Evolutionary conservation across 176 grass and related monocot species (phyloP), one percentile per base, ranked within the genome.

Genomic region (Ampelocalamus luodianensis): DNA sequence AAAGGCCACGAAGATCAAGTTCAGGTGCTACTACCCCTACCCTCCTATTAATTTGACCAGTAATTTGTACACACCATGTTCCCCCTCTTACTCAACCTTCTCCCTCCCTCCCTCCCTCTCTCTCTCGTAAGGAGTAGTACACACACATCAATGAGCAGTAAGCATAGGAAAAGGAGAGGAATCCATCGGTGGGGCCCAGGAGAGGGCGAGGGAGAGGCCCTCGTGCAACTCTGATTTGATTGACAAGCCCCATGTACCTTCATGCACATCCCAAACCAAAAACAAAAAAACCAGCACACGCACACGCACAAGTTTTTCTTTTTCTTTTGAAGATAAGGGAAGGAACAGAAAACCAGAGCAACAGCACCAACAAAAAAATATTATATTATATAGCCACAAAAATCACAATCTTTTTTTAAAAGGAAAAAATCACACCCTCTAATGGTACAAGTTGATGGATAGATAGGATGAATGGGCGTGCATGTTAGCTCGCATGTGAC

Each of bases 181-280:
- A 82, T 74, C 82, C 42, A 39, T 5, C 23, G 1, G 65, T 24
- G 50, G 76, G 71, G 10, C 4, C 71, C 20, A 23, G 16, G 20
- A 23, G 78, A 91, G 38, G 82, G 85, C 90, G 79, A 85, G 72
- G 5, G 43, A 68, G 86, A 82, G 72, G 82, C 82, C 72, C 90
- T 88, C 90, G 90, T 91, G 90, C 90, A 85, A 91, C 60, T 59
- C 38, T 66, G 90, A 88, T 85, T 81, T 91, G 86, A 88, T 68
- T 85, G 90, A 88, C 53, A 0, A 29, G 65, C 32, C 24, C 62
- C 48, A 48, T 76, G 87, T 72, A 79, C 68, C 79, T 68, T 26
- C 48, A 73, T 46, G 66, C 46, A 51, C 63, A 62, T 61, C 29
- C 80, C 53, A 34, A 74, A 48, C 29, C 18, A 85, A 68, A 58